These are phyloP conservation scores for Xylariaceae sp. DNA, from an alignment of 2,329 filamentous ascomycete genomes.

Conservation along the genomic window DNA sequence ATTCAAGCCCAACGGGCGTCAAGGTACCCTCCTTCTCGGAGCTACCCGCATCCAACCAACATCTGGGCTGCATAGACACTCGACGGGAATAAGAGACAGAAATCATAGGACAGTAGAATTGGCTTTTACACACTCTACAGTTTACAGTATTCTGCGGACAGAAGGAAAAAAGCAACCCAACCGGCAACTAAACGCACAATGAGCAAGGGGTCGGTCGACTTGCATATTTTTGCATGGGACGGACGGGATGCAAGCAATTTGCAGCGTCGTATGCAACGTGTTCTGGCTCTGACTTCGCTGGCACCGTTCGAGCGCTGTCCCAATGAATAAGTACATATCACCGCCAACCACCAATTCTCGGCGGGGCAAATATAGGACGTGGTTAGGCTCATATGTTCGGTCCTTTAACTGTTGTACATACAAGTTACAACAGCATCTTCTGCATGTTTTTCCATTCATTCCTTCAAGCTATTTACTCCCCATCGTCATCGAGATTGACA, in stretches of 20 bases:
- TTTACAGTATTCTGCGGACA: too few relatives aligned
- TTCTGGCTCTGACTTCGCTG: slow-evolving; percentile 29
- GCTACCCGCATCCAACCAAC: too few relatives aligned
- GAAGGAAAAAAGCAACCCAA: slow-evolving; percentile 20
- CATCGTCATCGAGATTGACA: too few relatives aligned
- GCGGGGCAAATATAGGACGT: slow-evolving; percentile 12
- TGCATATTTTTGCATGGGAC: slow-evolving; percentile 20
- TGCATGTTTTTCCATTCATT: too few relatives aligned
- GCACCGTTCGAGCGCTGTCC: slow-evolving; percentile 26
- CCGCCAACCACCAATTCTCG: slow-evolving; percentile 20
- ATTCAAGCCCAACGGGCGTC: slow-evolving; percentile 24
- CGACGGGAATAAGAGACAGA: too few relatives aligned
- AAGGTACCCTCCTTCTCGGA: slow-evolving; percentile 18
- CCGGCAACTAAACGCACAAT: slow-evolving; percentile 12
- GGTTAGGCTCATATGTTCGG: slow-evolving; percentile 3
- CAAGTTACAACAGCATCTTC: too few relatives aligned
- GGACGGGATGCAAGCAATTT: slow-evolving; percentile 13
- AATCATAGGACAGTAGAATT: too few relatives aligned
- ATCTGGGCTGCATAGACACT: too few relatives aligned
- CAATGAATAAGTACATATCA: not conserved
- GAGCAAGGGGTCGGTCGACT: not conserved
- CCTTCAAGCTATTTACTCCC: too few relatives aligned
- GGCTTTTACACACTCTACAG: too few relatives aligned
- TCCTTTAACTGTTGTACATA: too few relatives aligned
- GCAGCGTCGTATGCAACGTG: slow-evolving; percentile 33